Evolutionary conservation across 441 rosid species (phyloP).

Genomic region (Jatropha podagrica): DNA sequence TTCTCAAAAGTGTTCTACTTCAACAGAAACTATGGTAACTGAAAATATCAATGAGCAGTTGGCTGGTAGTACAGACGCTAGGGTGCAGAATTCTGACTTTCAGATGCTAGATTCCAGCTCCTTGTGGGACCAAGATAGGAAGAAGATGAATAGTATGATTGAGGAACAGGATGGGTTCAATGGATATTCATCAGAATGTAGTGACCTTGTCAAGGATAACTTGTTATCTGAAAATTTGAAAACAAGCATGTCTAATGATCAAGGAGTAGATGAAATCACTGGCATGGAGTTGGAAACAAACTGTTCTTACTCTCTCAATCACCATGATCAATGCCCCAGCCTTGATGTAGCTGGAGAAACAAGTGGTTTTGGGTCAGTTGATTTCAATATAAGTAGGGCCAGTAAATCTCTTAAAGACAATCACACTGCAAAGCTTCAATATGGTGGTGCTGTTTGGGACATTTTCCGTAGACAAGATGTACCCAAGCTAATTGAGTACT

Average conservation of each 20-base stretch:
- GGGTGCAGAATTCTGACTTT: neutral
- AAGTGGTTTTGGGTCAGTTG: constrained; percentile 3
- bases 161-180: constrained; percentile 5
- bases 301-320: neutral
- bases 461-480: constrained; percentile 81
- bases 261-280: constrained; percentile 1
- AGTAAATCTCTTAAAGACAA: constrained; percentile 25
- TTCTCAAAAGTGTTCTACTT: neutral
- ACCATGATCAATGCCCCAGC: constrained; percentile 5
- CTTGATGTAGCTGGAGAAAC: neutral
- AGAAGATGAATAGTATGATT: neutral
- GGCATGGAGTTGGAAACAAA: constrained; percentile 2
- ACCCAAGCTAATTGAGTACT: constrained; percentile 58
- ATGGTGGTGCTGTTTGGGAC: constrained; percentile 88
- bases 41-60: constrained; percentile 7
- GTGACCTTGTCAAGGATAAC: constrained; percentile 22
- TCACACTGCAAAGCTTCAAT: constrained; percentile 19
- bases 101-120: constrained; percentile 13
- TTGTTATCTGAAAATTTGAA: neutral
- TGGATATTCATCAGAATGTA: constrained; percentile 20
- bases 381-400: constrained; percentile 10
- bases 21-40: neutral
- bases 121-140: neutral
- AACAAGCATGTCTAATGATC: neutral
- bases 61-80: constrained; percentile 5